Base-by-base conservation (phyloP, 2,329 filamentous ascomycete genomes). In the Raffaelea albimanens region DNA sequence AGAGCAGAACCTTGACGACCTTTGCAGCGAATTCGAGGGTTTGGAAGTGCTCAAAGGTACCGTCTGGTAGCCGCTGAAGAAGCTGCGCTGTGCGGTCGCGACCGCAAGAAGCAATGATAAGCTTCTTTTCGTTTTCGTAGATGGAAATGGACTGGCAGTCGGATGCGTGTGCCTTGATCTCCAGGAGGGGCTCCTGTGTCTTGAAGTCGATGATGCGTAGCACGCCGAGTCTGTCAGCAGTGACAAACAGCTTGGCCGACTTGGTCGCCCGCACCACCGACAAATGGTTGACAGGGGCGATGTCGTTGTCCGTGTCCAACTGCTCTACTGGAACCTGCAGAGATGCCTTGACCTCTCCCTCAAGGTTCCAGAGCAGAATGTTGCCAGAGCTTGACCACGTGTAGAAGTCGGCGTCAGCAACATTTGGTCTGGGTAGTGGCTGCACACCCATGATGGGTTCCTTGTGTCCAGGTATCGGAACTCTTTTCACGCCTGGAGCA, bases 1-100 rank as follows among this genome's bases (percentile, higher is more conserved):
- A 88, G 9, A 90, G 72, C 23, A 96, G 67, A 23, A 73, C 73
- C 59, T 83, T 82, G 47, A 77, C 83, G 18, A 98, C 90, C 53
- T 87, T 86, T 20, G 89, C 87, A 25, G 89, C 82, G 63, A 97
- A 95, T 56, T 98, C 91, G 48, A 97, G 77, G 0, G 93, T 98
- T 63, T 98, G 93, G 45, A 95, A 78, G 49, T 96, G 77, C 49
- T 85, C 78, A 63, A 94, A 84, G 3, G 65, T 66, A 2, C 79
- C 75, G 13, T 65, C 69, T 1, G 67, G 66, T 21, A 72, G 71
- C 22, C 73, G 71, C 51, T 78, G 73, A 61, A 96, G 97, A n/a
- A 98, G 69, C 62, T 98, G 93, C 1, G 91, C 79, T n/a, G 85
- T 95, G 44, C 93, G 83, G 64, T 98, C 93, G 54, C 93, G 78